These are phyloP conservation scores for Orbilia oligospora DNA, from an alignment of 2,329 filamentous ascomycete genomes.

Conservation along the genomic window DNA sequence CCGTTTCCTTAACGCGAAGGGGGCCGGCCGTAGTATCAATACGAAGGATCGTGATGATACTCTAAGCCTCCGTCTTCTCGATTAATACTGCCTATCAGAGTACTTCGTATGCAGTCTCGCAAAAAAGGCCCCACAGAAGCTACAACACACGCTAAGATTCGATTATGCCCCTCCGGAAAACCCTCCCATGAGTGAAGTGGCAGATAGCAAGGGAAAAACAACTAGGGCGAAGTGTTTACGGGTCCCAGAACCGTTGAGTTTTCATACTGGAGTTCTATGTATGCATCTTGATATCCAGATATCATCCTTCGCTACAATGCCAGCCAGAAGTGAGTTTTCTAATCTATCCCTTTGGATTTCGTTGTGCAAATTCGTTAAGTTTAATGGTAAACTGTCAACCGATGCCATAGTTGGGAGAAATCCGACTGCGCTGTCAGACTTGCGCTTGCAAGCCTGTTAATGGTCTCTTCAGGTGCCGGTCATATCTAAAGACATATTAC, in stretches of 20 bases:
- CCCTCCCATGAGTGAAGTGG: neutral
- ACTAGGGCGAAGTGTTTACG: too few species aligned
- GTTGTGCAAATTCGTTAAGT: too few species aligned
- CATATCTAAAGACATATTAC: conserved; percentile 15
- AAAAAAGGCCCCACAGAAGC: neutral
- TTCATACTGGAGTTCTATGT: neutral
- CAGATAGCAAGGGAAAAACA: neutral
- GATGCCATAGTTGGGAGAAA: neutral
- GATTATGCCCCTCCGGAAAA: neutral
- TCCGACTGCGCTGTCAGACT: neutral
- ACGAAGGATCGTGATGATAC: conserved; percentile 5
- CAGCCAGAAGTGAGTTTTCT: neutral
- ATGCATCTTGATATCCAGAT: too few species aligned
- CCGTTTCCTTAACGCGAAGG: conserved; percentile 26
- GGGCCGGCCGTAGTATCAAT: neutral
- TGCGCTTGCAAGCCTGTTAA: neutral
- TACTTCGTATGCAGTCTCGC: neutral
- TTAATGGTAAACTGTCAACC: too few species aligned
- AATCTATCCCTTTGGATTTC: neutral
- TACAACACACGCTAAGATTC: conserved; percentile 11
- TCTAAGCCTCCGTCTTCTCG: conserved; percentile 12
- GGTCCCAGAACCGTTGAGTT: too few species aligned
- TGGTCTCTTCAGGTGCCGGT: neutral
- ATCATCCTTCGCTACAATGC: too few species aligned
- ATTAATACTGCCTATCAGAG: conserved; percentile 16